Percentiles rank a stretch among this genome's conserved stretches.
phyloP scores from a whole-genome alignment of 2,329 filamentous ascomycete genomes.

The Cercospora sp. region DNA sequence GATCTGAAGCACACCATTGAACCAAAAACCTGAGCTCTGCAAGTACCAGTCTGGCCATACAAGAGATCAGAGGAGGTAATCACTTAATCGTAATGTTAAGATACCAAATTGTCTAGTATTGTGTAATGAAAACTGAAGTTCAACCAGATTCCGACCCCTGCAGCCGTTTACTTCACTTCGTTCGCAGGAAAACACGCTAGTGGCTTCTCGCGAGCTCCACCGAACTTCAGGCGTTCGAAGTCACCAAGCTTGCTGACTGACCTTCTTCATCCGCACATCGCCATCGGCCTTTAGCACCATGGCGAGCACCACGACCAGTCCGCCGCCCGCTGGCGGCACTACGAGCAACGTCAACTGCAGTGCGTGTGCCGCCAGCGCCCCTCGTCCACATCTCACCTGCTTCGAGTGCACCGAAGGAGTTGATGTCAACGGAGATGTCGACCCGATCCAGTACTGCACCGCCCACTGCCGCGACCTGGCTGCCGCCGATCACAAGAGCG shows the following conservation, averaged over 20 bases:
- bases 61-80: neutral
- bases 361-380: neutral
- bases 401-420: neutral
- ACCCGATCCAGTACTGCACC: constrained; percentile 13
- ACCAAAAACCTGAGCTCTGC: neutral
- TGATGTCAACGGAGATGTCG: neutral
- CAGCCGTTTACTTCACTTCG: neutral
- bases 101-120: neutral
- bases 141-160: neutral
- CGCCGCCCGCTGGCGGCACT: no score
- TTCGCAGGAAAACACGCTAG: neutral
- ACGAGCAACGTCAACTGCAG: neutral
- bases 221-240: neutral
- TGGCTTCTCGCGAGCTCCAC: neutral
- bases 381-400: neutral
- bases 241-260: neutral
- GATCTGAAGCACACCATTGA: neutral
- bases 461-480: constrained; percentile 3
- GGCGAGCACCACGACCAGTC: neutral
- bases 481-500: neutral
- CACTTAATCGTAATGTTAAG: neutral
- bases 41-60: neutral
- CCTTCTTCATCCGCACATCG: neutral
- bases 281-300: neutral
- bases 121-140: neutral